Percentiles rank a stretch among this genome's conserved stretches.
Conservation (phyloP, 176 grass and related monocot genomes). For the Ananas comosus region DNA sequence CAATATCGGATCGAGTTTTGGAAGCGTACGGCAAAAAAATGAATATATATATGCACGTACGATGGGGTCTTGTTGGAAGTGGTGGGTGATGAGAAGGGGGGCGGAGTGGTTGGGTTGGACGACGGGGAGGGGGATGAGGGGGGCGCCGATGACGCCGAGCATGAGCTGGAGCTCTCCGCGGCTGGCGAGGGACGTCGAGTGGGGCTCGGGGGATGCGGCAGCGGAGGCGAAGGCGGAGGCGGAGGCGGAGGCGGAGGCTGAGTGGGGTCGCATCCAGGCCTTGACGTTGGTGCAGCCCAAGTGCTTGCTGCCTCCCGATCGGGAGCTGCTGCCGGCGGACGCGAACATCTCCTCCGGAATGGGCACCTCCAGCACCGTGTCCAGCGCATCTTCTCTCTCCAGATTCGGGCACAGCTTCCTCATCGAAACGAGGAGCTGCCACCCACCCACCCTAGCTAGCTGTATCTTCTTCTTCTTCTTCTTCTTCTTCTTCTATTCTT, state of each 20-base stretch:
- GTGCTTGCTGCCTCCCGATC: slow-evolving; percentile 10
- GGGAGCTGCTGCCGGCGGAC: slow-evolving; percentile 22
- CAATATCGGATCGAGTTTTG: no score
- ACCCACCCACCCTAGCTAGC: background rate
- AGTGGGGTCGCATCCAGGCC: slow-evolving; percentile 77
- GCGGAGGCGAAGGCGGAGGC: background rate
- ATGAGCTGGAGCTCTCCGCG: slow-evolving; percentile 92
- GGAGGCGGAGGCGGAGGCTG: background rate
- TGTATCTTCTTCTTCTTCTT: background rate
- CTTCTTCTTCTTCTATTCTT: background rate
- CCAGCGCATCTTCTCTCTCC: slow-evolving; percentile 82
- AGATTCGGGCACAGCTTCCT: slow-evolving; percentile 93
- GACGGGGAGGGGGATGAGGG: slow-evolving; percentile 82
- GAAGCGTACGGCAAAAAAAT: no score
- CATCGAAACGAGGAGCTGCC: slow-evolving; percentile 19
- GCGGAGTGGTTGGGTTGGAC: slow-evolving; percentile 60
- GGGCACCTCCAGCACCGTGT: slow-evolving; percentile 96
- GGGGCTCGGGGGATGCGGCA: slow-evolving; percentile 4
- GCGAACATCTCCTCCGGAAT: slow-evolving; percentile 97
- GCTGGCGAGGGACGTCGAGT: slow-evolving; percentile 43
- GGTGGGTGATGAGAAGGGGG: slow-evolving; percentile 38
- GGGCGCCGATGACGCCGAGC: slow-evolving; percentile 93
- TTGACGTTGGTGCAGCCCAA: slow-evolving; percentile 72
- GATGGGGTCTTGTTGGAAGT: slow-evolving; percentile 70
- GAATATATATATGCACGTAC: slow-evolving; percentile 19